Evolutionary conservation across 495 filamentous ascomycete genomes (phyloP), one percentile per base, ranked within the genome.

Genomic region (Xylaria palmicola): DNA sequence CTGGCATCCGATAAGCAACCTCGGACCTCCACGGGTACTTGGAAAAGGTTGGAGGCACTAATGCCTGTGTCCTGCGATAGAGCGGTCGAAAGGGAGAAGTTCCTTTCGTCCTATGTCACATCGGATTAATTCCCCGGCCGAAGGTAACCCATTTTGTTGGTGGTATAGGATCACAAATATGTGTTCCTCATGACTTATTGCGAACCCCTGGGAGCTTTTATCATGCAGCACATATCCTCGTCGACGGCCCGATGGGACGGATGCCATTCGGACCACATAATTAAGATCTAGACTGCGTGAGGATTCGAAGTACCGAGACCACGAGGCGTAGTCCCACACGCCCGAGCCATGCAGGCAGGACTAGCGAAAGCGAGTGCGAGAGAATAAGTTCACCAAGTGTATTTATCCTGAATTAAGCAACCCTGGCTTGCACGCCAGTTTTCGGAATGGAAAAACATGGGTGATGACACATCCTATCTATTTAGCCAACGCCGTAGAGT

Each of bases 361-460:
- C 27, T 10, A 30, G 37, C 37, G 54, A 27, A 56, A 30, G 37
- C 37, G 54, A 27, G 45, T 1, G 15, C 41, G 39, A 36, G 6
- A 45, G 8, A 56, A 56, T 32, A 8, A 22, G 22, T 15, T 26
- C n/a, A 29, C 36, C 54, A 40, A 24, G 6, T 40, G 24, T 17
- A 56, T 56, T 56, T 56, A 45, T 22, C 54, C 40, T 34, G 39
- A 41, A 44, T 37, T 0, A 26, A 40, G 34, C 27, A 54, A 54
- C 34, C 50, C 50, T 8, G 34, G 34, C 50, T 27, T 39, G 34
- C 4, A 40, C 22, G 27, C 22, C 15, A 9, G 4, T 15, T 40
- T 40, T 22, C n/a, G 9, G 5, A 7, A 13, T 26, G 50, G 34
- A 19, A 34, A 20, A 34, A 15, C 34, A 29, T 22, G 40, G 12